Evolutionary conservation across 345 rosid genomes (phyloP), one percentile per base, ranked within the genome.

Genomic region (Mangifera indica): DNA sequence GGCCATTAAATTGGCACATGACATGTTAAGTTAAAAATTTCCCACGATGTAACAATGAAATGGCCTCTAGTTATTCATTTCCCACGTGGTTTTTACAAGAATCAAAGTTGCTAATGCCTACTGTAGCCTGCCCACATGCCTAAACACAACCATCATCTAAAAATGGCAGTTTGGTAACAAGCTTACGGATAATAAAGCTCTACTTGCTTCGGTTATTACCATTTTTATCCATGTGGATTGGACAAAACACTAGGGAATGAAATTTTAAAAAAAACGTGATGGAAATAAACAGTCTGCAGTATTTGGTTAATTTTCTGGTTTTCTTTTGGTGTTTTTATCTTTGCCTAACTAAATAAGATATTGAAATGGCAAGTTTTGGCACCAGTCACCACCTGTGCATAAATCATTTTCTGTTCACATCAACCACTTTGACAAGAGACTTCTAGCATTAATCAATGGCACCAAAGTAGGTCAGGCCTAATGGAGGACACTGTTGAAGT

Each of bases 1-100:
- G 66, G 84, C 58, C 65, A 78, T 46, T 65, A 69, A 81, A 34
- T 65, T 3, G 52, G 59, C 82, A 66, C 82, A 37, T 75, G 80
- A 13, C 66, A 60, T 57, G 74, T 44, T 29, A 17, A 13, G 3
- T 56, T 44, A 6, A 29, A 0, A 11, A 57, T 11, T 18, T 42
- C 24, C 52, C 22, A 5, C 20, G 20, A 44, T 63, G n/a, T 44
- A 63, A 25, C 69, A 48, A 22, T 13, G 51, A 15, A 68, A 55
- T 68, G 40, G 46, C 34, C 68, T 45, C 55, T 22, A 64, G 37
- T 52, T 45, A 64, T 64, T 20, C 34, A 64, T 64, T 45, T 64
- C 21, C 68, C 68, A 64, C 68, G 54, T n/a, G 8, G 45, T 64
- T 29, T 64, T 64, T 3, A 12, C 45, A 1, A n/a, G 68, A 64